Base-by-base conservation (phyloP, 345 rosid species). In the Laguncularia racemosa region DNA sequence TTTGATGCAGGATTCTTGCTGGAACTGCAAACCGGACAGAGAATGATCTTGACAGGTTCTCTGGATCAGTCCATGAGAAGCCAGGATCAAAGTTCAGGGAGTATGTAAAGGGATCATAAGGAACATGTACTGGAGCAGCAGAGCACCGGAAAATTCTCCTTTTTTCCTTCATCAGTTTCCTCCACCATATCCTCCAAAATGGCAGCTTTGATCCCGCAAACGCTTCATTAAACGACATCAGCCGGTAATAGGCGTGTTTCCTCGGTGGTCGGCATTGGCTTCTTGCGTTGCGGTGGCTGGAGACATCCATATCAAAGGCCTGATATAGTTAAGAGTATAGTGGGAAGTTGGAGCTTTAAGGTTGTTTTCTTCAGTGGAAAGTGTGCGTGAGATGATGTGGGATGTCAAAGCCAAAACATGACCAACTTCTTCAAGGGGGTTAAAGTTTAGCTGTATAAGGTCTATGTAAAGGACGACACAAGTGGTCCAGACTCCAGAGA, bases 71-170 rank as follows among this genome's bases (percentile, higher is more conserved):
- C 62, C 66, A 58, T 6, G 71, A 47, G 12, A 52, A 57, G 2
- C 78, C 80, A 59, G 64, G 72, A 65, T 80, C 82, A 26, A 80
- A 80, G 60, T 80, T 80, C 72, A 68, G 71, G 0, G 63, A 60
- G 66, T 79, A 79, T 2, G 65, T 71, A 58, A 21, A 55, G 26
- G 71, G 62, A 67, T 79, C 71, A 51, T 71, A 79, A 2, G 60
- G 53, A 23, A 61, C 64, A 16, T 33, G 63, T 1, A n/a, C 43
- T 2, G 61, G 51, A 33, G 40, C 40, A 56, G 50, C 53, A 16
- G 73, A 23, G 20, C 55, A 56, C 46, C 38, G 54, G 13, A 74
- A 65, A 11, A 69, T 45, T 58, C 63, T 80, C 60, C 20, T 60
- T 64, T 63, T 62, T 26, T 71, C 72, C 53, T 56, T 60, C 78